phyloP scores from a whole-genome alignment of 345 rosid genomes.

The Syzygium jambos region DNA sequence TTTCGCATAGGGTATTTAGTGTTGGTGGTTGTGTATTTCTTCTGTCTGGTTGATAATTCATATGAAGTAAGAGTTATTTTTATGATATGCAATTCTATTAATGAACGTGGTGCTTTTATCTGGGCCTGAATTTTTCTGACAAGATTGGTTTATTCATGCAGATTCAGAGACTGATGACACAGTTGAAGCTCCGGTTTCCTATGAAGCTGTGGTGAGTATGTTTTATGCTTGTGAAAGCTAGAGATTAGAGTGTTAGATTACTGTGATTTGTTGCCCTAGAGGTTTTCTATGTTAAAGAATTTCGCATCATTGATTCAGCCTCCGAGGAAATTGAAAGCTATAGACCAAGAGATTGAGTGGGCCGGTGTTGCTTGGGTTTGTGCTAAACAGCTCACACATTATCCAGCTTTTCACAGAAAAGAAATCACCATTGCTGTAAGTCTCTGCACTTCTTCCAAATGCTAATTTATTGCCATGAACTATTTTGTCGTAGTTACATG shows the following conservation, averaged over 20 bases:
- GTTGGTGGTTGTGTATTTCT: background rate
- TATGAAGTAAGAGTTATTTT: background rate
- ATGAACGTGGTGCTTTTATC: background rate
- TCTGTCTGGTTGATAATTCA: background rate
- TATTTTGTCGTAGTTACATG: background rate
- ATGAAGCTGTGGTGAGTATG: background rate
- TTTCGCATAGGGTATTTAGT: background rate
- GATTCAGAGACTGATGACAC: background rate
- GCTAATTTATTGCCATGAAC: background rate
- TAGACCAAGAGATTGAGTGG: slow-evolving; percentile 26
- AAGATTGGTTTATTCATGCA: background rate
- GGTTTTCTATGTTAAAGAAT: background rate
- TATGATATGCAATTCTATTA: background rate
- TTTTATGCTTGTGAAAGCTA: background rate
- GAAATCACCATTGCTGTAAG: slow-evolving; percentile 31
- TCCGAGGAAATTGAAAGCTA: slow-evolving; percentile 22
- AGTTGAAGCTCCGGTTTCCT: background rate
- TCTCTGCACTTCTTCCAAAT: background rate
- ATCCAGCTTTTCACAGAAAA: slow-evolving; percentile 19
- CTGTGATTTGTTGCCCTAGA: background rate
- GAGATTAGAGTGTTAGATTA: background rate
- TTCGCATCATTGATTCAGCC: slow-evolving; percentile 11
- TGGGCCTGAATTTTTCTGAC: background rate
- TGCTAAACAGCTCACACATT: slow-evolving; percentile 43
- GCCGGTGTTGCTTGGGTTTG: slow-evolving; percentile 34